Conservation (phyloP, 805 yeast species). For the Saturnispora ahearnii region DNA sequence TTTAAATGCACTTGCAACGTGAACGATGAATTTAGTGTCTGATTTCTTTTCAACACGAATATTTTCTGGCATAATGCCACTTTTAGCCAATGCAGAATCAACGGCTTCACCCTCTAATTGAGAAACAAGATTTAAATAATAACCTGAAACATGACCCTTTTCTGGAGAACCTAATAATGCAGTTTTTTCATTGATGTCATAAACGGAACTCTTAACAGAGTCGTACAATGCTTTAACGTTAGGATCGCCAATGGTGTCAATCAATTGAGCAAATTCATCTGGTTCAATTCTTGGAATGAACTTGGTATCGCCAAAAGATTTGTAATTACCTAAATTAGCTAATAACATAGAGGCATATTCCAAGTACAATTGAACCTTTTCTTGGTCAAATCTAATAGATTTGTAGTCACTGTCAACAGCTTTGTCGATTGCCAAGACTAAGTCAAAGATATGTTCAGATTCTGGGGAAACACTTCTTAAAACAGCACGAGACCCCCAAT, state of each 20-base stretch:
- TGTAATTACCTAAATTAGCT: constrained; percentile 68
- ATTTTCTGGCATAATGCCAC: constrained; percentile 68
- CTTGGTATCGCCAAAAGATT: constrained; percentile 83
- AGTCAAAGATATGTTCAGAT: constrained; percentile 64
- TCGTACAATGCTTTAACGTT: constrained; percentile 30
- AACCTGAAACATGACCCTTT: constrained; percentile 65
- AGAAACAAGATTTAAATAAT: constrained; percentile 52
- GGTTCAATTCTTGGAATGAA: constrained; percentile 58
- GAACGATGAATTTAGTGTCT: constrained; percentile 43
- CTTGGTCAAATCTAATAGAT: constrained; percentile 29
- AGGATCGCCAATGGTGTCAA: constrained; percentile 33
- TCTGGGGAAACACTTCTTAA: constrained; percentile 78
- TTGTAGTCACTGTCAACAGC: constrained; percentile 38
- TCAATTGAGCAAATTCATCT: constrained; percentile 41
- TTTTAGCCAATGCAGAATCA: constrained; percentile 53
- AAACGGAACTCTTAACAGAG: constrained; percentile 41
- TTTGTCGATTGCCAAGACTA: constrained; percentile 53
- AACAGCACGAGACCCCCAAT: constrained; percentile 73
- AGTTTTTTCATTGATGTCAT: constrained; percentile 37
- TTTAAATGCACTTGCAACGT: constrained; percentile 58
- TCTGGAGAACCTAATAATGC: constrained; percentile 71
- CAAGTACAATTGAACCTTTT: constrained; percentile 32
- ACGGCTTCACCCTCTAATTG: constrained; percentile 57
- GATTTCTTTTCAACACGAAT: constrained; percentile 57
- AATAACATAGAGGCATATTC: constrained; percentile 72